Base-by-base conservation (phyloP, 257 asterid genomes). In the Ajuga chamaepitys region DNA sequence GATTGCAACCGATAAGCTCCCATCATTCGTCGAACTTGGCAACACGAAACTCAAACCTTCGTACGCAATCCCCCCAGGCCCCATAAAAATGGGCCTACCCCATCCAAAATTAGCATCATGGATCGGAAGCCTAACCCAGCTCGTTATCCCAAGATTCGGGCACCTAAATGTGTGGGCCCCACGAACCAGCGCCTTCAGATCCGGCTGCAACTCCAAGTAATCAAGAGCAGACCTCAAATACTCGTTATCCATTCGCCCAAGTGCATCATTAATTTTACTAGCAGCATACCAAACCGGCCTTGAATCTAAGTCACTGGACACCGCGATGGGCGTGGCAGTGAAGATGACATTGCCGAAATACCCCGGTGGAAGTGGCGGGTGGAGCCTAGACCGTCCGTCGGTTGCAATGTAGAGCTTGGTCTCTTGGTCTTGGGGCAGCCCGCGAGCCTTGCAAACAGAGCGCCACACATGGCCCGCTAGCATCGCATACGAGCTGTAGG, bases 111-210 rank as follows among this genome's bases (percentile, higher is more conserved):
- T 96, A 0, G 95, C 95, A 34, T 91, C 97, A 22, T 91, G 91
- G 44, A 91, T 91, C 0, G 96, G 96, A 25, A 91, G 77, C 79
- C 97, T 73, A 14, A 75, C 92, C 97, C 97, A 91, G 11, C 96
- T 91, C 4, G 95, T 91, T 13, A 91, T 91, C 74, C 97, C 97
- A 3, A 91, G 87, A 68, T 91, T 91, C 3, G 97, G 97, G 75
- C 97, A 91, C 78, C 80, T 73, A 45, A 85, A 88, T 3, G 96
- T 91, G 72, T 91, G 96, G 0, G 93, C 95, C n/a, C 97, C 97
- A 0, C 96, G 94, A 21, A 86, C 90, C 0, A 91, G 86, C 0
- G 95, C 95, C 79, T 86, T 86, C 2, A 91, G 76, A 59, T 88
- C 96, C 0, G 90, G 95, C 81, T 91, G 98, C 64, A 86, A 25